Evolutionary conservation across 106 monocot genomes (phyloP).

Genomic region (Cymbidium sinense): DNA sequence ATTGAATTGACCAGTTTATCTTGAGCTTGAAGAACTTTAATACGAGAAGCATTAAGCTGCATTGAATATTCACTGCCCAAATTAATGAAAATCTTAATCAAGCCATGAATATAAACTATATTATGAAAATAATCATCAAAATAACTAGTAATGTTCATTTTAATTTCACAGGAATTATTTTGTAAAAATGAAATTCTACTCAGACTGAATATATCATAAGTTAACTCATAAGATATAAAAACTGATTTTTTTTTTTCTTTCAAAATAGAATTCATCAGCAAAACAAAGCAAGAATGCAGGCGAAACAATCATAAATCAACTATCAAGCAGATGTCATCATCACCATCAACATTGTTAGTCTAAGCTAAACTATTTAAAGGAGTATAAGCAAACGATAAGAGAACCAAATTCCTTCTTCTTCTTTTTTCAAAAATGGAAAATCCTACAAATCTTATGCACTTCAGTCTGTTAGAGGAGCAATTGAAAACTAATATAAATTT

Average conservation of each 20-base stretch:
- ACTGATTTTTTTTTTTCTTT: neutral
- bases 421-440: neutral
- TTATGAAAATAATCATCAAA: neutral
- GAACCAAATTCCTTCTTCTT: slow-evolving; percentile 12
- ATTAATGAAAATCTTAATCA: slow-evolving; percentile 4
- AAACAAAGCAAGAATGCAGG: neutral
- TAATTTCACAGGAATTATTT: neutral
- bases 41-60: slow-evolving; percentile 34
- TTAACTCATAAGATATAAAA: neutral
- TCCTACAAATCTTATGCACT: no score
- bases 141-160: slow-evolving; percentile 1
- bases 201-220: neutral
- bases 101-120: slow-evolving; percentile 1
- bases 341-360: neutral
- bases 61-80: slow-evolving; percentile 28
- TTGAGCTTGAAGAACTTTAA: slow-evolving; percentile 31
- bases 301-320: neutral
- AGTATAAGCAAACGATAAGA: neutral
- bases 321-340: neutral
- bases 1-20: slow-evolving; percentile 28
- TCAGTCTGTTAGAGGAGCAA: no score
- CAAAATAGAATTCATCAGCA: neutral
- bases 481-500: no score
- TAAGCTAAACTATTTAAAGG: neutral
- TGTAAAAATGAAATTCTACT: slow-evolving; percentile 4